Evolutionary conservation across 2,329 filamentous ascomycete species (phyloP), one percentile per base, ranked within the genome.

Genomic region (Fusarium anthophilum): DNA sequence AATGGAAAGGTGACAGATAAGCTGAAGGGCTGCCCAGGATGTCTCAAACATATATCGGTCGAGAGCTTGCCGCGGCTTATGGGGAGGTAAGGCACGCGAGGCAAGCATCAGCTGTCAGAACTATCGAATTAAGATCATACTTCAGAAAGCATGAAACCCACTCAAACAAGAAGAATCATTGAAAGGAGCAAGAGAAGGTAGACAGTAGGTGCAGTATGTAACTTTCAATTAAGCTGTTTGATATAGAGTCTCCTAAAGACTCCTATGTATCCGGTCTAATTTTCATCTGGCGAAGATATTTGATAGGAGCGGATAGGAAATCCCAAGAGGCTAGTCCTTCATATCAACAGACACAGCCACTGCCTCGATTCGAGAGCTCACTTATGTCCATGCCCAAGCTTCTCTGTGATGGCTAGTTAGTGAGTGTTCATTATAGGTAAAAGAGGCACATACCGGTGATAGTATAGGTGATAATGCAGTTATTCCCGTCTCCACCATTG

Each of bases 261-360:
- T n/a, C 2, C 14, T 6, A 8, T 11, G 4, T 15, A 17, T 17
- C 20, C 13, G 3, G 20, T 12, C 6, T 1, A 17, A 3, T 4
- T 11, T n/a, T 4, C 14, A 48, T 2, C 14, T 48, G 3, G 14
- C 20, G 3, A 22, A 11, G 7, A 1, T 0, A 30, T 12, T 12
- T 22, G 13, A 17, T 14, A 17, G 3, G 6, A 12, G 10, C 3
- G 9, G 9, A 5, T 8, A 22, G 10, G 4, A 6, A 8, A 15
- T 11, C 6, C 14, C 14, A 48, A 48, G 20, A 17, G 6, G 4
- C 6, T n/a, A 20, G 9, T 15, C 4, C 26, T 30, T 15, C 4
- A 15, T 12, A 6, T 4, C 14, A 12, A 51, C 15, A 17, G 15
- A 37, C 35, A 37, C 35, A 37, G 8, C 8, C 35, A 37, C 18